Conservation (phyloP, 768 basidiomycete genomes). For the Calocera viscosa region DNA sequence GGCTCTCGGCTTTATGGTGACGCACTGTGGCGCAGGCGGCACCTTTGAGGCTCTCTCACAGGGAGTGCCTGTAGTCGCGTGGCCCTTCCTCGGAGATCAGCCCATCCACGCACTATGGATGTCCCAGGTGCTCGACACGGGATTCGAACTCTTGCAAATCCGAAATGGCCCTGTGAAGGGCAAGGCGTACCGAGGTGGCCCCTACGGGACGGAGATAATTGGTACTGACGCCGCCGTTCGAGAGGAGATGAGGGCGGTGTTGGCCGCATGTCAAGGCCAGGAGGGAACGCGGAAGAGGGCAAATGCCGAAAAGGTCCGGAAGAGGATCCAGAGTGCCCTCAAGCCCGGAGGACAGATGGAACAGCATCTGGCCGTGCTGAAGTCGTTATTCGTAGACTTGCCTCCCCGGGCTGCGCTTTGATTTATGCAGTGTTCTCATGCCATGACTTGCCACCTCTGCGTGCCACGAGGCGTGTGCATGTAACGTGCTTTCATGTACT, state of each 20-base stretch:
- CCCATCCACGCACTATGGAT: conserved; percentile 4
- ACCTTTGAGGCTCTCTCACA: conserved; percentile 1
- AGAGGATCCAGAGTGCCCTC: neutral
- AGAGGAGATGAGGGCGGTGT: conserved; percentile 7
- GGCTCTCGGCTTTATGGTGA: conserved; percentile 5
- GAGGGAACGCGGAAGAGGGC: neutral
- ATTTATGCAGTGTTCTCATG: neutral
- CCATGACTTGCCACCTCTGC: neutral
- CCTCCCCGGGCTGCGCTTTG: neutral
- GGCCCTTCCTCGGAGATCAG: conserved; percentile 5
- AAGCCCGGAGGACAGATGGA: conserved; percentile 2
- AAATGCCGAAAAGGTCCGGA: neutral
- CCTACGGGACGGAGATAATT: neutral
- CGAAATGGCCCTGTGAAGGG: conserved; percentile 9
- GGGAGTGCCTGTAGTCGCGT: conserved; percentile 6
- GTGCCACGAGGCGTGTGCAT: neutral
- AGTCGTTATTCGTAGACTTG: neutral
- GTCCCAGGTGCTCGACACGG: neutral
- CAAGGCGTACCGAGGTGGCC: conserved; percentile 1
- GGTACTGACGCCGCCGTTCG: conserved; percentile 4
- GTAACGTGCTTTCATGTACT: neutral
- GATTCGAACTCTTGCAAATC: conserved; percentile 9
- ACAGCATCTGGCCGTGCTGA: neutral
- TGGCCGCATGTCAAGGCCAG: conserved; percentile 1
- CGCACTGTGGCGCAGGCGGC: conserved; percentile 2